Evolutionary conservation across 345 rosid species (phyloP).

Genomic region (Euphorbia lathyris): DNA sequence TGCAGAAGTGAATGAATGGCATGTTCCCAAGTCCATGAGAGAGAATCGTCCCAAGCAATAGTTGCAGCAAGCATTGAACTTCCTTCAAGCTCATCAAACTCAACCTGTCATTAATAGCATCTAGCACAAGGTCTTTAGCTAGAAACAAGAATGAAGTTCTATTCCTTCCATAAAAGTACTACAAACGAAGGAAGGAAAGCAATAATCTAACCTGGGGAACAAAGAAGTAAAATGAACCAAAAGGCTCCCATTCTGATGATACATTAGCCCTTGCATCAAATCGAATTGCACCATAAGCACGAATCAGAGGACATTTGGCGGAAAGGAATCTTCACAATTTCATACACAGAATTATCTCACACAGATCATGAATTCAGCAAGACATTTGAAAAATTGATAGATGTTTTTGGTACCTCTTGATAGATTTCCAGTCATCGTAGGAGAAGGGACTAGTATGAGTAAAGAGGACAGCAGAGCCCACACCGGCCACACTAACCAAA

Average conservation of each 20-base stretch:
- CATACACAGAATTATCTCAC: not conserved
- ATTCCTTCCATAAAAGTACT: not conserved
- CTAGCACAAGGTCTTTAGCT: constrained; percentile 37
- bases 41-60: constrained; percentile 69
- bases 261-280: constrained; percentile 60
- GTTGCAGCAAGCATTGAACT: constrained; percentile 73
- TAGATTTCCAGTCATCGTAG: constrained; percentile 70
- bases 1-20: constrained; percentile 47
- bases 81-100: constrained; percentile 72
- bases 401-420: constrained; percentile 50
- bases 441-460: constrained; percentile 64
- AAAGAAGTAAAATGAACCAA: constrained; percentile 81
- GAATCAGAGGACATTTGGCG: constrained; percentile 61
- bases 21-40: constrained; percentile 57
- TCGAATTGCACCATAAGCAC: constrained; percentile 87
- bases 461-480: constrained; percentile 75
- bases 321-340: constrained; percentile 57
- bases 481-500: constrained; percentile 71
- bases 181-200: not conserved
- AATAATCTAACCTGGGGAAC: constrained; percentile 64
- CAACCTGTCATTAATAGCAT: constrained; percentile 60
- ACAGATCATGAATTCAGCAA: not conserved
- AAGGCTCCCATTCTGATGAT: constrained; percentile 69
- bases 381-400: not conserved
- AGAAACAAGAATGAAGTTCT: constrained; percentile 13